phyloP scores from a whole-genome alignment of 1,284 basidiomycete genomes.

The Cutaneotrichosporon mucoides region DNA sequence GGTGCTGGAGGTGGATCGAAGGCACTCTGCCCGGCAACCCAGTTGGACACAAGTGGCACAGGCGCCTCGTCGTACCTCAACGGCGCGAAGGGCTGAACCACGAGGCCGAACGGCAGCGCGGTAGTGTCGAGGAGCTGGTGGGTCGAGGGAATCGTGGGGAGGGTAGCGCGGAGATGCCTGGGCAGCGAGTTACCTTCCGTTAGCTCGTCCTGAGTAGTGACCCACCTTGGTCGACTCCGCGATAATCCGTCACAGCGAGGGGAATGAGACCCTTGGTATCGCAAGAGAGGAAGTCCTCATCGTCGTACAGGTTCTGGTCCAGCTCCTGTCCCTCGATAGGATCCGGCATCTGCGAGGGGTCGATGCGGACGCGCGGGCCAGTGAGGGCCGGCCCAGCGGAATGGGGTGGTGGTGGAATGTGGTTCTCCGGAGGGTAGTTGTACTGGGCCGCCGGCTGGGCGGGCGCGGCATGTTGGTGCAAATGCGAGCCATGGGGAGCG shows the following conservation, averaged over 20 bases:
- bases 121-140: conserved; percentile 77
- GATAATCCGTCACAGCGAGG: conserved; percentile 78
- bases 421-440: conserved; percentile 31
- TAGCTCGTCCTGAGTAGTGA: neutral
- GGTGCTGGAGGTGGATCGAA: conserved; percentile 70
- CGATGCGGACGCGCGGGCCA: conserved; percentile 72
- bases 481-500: conserved; percentile 2
- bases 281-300: conserved; percentile 70
- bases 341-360: conserved; percentile 86
- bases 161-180: conserved; percentile 62
- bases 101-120: conserved; percentile 74
- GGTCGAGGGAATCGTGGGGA: conserved; percentile 71
- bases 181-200: conserved; percentile 64
- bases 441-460: conserved; percentile 12
- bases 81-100: conserved; percentile 88
- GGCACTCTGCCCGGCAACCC: conserved; percentile 36
- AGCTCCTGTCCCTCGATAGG: conserved; percentile 77
- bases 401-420: conserved; percentile 74
- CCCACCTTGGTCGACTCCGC: conserved; percentile 87
- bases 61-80: conserved; percentile 73
- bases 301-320: conserved; percentile 79
- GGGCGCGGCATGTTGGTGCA: conserved; percentile 15
- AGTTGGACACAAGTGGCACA: conserved; percentile 66
- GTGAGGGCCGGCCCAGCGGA: conserved; percentile 65
- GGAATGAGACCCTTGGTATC: conserved; percentile 70